Percentiles rank a stretch among this genome's conserved stretches.
Evolutionary conservation across 148 eudicot species (phyloP).

Genomic region (Silene conica): DNA sequence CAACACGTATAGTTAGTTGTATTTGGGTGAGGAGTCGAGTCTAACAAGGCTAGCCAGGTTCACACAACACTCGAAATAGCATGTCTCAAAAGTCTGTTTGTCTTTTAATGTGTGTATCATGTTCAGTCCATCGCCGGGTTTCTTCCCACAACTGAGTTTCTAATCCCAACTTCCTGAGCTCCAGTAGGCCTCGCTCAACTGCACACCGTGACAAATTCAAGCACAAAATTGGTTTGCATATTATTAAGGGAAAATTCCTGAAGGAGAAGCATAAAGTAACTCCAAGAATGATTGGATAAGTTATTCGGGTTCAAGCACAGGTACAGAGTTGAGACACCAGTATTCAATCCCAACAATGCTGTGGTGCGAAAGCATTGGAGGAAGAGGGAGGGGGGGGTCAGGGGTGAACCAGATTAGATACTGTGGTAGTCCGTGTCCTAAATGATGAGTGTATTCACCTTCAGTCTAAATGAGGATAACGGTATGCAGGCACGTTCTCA

Average conservation of each 20-base stretch:
- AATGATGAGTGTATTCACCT: too few relatives aligned
- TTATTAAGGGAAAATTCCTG: not conserved
- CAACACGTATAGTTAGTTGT: not conserved
- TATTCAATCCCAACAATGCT: too few relatives aligned
- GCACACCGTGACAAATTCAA: slow-evolving; percentile 7
- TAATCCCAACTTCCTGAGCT: slow-evolving; percentile 68
- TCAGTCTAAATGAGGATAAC: too few relatives aligned
- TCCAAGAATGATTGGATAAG: too few relatives aligned
- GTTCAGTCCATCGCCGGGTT: slow-evolving; percentile 48
- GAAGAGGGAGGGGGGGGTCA: too few relatives aligned
- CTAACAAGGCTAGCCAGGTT: not conserved
- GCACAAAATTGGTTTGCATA: not conserved
- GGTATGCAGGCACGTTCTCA: too few relatives aligned
- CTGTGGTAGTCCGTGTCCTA: too few relatives aligned
- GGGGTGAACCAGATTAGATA: too few relatives aligned
- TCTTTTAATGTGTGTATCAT: slow-evolving; percentile 33
- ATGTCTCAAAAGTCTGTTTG: slow-evolving; percentile 27
- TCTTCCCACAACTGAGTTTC: slow-evolving; percentile 80
- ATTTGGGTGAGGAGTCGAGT: not conserved
- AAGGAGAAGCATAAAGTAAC: not conserved
- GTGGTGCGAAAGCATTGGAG: too few relatives aligned
- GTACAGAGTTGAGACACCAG: too few relatives aligned
- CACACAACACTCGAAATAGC: not conserved
- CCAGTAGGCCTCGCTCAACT: slow-evolving; percentile 81
- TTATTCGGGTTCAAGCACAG: too few relatives aligned